Evolutionary conservation across 148 eudicot genomes (phyloP).

Genomic region (Cornus suecica): DNA sequence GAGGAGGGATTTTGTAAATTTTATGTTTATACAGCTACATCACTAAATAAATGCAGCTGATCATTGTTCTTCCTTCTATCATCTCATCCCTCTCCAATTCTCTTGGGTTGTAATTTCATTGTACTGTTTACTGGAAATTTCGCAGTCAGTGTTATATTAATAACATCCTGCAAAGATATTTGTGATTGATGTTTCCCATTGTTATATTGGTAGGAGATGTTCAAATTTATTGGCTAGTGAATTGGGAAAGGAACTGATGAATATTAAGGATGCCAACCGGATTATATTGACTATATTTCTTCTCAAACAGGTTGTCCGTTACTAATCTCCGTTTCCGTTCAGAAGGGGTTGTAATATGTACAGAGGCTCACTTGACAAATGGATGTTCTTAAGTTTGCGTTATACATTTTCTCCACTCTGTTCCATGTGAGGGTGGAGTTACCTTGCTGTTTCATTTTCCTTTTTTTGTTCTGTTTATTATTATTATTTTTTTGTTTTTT

Average conservation of each 20-base stretch:
- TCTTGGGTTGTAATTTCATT: background rate
- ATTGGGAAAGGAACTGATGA: background rate
- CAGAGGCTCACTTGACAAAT: background rate
- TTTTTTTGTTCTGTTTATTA: too few species aligned
- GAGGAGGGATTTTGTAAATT: background rate
- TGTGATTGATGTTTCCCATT: background rate
- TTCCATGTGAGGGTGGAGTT: background rate
- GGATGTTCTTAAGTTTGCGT: background rate
- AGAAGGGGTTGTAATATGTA: background rate
- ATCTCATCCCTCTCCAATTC: background rate
- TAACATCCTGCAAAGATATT: background rate
- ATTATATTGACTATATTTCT: background rate
- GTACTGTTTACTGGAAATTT: background rate
- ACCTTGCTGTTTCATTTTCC: background rate
- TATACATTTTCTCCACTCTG: background rate
- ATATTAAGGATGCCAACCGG: background rate
- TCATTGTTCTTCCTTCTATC: constrained; percentile 3
- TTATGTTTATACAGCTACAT: constrained; percentile 3
- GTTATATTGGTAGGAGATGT: background rate
- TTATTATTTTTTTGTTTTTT: too few species aligned
- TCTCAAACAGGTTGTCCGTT: background rate
- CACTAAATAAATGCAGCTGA: constrained; percentile 16
- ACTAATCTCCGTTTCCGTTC: background rate
- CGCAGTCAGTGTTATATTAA: background rate
- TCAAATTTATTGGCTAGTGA: background rate